These are phyloP conservation scores for Alliaria petiolata DNA, from an alignment of 345 rosid species.

Conservation along the genomic window DNA sequence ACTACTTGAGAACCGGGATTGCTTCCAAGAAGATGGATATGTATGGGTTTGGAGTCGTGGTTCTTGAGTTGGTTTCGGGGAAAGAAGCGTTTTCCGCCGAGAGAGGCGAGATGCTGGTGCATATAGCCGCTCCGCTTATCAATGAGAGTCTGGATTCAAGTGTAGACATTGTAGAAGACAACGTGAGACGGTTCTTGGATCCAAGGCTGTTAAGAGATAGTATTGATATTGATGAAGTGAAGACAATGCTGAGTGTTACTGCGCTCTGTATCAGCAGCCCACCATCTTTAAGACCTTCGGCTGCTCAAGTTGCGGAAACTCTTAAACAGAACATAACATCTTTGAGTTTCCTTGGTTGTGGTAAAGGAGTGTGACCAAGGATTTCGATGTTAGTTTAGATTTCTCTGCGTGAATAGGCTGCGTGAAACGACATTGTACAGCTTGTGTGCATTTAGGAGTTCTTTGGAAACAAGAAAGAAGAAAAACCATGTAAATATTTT, in stretches of 20 bases:
- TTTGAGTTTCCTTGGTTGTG: slow-evolving; percentile 21
- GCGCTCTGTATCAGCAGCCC: slow-evolving; percentile 44
- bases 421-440: neutral
- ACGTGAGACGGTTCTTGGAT: slow-evolving; percentile 48
- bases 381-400: neutral
- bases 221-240: slow-evolving; percentile 50
- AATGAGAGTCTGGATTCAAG: slow-evolving; percentile 2
- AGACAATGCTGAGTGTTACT: slow-evolving; percentile 46
- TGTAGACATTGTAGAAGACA: neutral
- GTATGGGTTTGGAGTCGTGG: slow-evolving; percentile 75
- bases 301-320: slow-evolving; percentile 37
- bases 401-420: neutral
- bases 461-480: neutral
- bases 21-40: slow-evolving; percentile 80
- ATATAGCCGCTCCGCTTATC: slow-evolving; percentile 37
- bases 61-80: slow-evolving; percentile 68
- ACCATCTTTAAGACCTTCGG: slow-evolving; percentile 58
- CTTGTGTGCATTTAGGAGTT: neutral
- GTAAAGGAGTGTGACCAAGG: slow-evolving; percentile 2
- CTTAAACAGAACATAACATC: slow-evolving; percentile 38
- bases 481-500: slow-evolving; percentile 5
- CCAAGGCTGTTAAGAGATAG: slow-evolving; percentile 39
- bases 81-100: slow-evolving; percentile 61
- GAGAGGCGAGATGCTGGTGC: slow-evolving; percentile 48
- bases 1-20: slow-evolving; percentile 67